phyloP scores from a whole-genome alignment of 2,329 filamentous ascomycete species.

The Grosmannia serpens region DNA sequence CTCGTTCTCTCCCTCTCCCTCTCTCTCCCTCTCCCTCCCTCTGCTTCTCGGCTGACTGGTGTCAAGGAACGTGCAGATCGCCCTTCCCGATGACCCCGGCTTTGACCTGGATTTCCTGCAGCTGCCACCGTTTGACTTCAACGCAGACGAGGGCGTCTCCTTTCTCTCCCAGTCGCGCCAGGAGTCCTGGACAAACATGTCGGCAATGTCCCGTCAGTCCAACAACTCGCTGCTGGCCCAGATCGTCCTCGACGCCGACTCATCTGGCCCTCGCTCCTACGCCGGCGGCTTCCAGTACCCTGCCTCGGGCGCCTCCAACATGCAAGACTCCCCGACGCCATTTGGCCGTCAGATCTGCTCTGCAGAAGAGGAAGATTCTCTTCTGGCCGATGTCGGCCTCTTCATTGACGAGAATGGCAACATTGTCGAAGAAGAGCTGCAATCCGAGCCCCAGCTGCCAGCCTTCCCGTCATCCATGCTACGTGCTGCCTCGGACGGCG shows the following conservation, averaged over 20 bases:
- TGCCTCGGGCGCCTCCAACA: slow-evolving; percentile 3
- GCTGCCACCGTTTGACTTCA: slow-evolving; percentile 45
- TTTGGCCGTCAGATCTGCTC: slow-evolving; percentile 21
- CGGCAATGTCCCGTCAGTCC: slow-evolving; percentile 8
- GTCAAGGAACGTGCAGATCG: slow-evolving; percentile 59
- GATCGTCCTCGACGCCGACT: slow-evolving; percentile 20
- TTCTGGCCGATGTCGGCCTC: slow-evolving; percentile 27
- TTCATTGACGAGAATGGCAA: slow-evolving; percentile 14
- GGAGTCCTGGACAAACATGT: slow-evolving; percentile 12
- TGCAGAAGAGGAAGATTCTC: slow-evolving; percentile 28
- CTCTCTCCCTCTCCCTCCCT: not conserved
- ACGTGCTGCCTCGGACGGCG: not conserved
- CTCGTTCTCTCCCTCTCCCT: not conserved
- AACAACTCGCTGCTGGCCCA: slow-evolving; percentile 27
- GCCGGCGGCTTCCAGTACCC: slow-evolving; percentile 9
- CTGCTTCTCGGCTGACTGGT: slow-evolving; percentile 3
- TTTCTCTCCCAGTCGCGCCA: slow-evolving; percentile 10
- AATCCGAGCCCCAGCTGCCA: slow-evolving; percentile 11
- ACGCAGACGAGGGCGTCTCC: slow-evolving; percentile 20
- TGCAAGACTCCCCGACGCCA: slow-evolving; percentile 10
- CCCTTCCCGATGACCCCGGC: slow-evolving; percentile 69
- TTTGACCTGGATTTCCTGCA: slow-evolving; percentile 49
- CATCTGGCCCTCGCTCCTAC: slow-evolving; percentile 13
- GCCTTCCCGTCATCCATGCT: not conserved
- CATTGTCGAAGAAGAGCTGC: slow-evolving; percentile 11